Percentiles rank a stretch among this genome's conserved stretches.
Conservation (phyloP, 108 stramenopile species). For the Mayamaea pseudoterrestris region DNA sequence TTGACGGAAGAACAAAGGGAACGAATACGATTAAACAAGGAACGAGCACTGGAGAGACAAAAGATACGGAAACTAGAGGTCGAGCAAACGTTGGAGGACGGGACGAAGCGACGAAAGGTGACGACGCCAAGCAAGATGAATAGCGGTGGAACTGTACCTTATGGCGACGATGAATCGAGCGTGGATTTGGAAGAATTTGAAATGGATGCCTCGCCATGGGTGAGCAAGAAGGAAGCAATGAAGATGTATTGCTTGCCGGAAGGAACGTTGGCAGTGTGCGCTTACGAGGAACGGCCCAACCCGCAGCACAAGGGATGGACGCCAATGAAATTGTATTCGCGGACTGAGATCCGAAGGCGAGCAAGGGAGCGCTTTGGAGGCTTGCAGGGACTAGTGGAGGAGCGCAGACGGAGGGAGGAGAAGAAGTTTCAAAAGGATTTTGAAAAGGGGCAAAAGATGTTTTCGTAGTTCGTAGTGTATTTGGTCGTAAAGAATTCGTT, state of each 20-base stretch:
- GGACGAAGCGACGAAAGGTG: background rate
- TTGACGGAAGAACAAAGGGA: background rate
- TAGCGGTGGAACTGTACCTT: background rate
- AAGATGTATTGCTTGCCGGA: constrained; percentile 59
- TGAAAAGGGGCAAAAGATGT: constrained; percentile 43
- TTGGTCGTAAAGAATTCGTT: background rate
- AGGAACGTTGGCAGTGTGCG: constrained; percentile 72
- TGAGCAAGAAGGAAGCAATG: constrained; percentile 63
- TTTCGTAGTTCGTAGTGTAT: constrained; percentile 14
- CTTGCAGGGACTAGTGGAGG: constrained; percentile 40
- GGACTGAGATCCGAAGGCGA: constrained; percentile 52
- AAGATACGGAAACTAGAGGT: background rate
- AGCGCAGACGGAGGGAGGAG: constrained; percentile 42
- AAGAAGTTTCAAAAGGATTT: constrained; percentile 53
- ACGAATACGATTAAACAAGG: background rate
- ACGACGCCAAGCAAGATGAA: background rate
- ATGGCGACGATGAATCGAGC: background rate
- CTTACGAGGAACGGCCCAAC: constrained; percentile 45
- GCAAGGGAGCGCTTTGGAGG: constrained; percentile 65
- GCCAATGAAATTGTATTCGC: constrained; percentile 60
- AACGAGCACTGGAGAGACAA: background rate
- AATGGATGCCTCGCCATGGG: constrained; percentile 40
- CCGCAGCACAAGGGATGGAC: constrained; percentile 49
- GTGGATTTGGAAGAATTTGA: constrained; percentile 29
- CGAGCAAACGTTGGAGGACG: background rate